Evolutionary conservation across 768 basidiomycete genomes (phyloP).

Genomic region (Tricholoma sp.): DNA sequence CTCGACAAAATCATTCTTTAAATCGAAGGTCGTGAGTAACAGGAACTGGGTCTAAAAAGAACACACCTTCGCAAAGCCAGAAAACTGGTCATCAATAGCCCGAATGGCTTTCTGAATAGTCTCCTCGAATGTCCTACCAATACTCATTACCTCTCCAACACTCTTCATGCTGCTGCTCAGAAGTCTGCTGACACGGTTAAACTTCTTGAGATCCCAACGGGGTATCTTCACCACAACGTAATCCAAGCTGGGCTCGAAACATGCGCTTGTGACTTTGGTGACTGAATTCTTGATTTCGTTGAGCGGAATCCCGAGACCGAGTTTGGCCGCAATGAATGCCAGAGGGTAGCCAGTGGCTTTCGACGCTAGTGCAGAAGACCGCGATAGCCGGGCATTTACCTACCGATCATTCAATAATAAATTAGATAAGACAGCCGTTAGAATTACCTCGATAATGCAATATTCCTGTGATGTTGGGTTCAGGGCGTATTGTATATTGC

Average conservation of each 20-base stretch:
- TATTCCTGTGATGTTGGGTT: conserved; percentile 95
- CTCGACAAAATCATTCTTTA: conserved; percentile 80
- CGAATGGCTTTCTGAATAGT: conserved; percentile 98
- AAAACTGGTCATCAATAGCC: conserved; percentile 92
- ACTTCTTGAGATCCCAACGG: conserved; percentile 99
- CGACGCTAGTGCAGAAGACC: conserved; percentile 95
- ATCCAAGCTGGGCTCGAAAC: conserved; percentile 97
- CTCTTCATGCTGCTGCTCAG: conserved; percentile 98
- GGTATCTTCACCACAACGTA: conserved; percentile 99
- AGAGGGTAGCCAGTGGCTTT: conserved; percentile 98
- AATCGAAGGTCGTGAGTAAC: conserved; percentile 2
- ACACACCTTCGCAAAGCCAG: conserved; percentile 80
- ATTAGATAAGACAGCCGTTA: background rate
- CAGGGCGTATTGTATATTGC: conserved; percentile 98
- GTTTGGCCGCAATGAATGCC: conserved; percentile 97
- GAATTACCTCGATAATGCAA: conserved; percentile 88
- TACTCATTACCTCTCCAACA: conserved; percentile 99
- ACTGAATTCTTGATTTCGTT: conserved; percentile 98
- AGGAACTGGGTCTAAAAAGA: background rate
- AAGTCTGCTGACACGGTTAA: conserved; percentile 85
- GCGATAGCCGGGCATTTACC: conserved; percentile 95
- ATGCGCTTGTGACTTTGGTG: conserved; percentile 93
- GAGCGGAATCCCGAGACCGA: conserved; percentile 93
- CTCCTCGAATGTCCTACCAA: conserved; percentile 97
- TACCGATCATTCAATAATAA: conserved; percentile 6